Conservation (phyloP, 352 stramenopile genomes). For the Pilasporangium apinafurcum region DNA sequence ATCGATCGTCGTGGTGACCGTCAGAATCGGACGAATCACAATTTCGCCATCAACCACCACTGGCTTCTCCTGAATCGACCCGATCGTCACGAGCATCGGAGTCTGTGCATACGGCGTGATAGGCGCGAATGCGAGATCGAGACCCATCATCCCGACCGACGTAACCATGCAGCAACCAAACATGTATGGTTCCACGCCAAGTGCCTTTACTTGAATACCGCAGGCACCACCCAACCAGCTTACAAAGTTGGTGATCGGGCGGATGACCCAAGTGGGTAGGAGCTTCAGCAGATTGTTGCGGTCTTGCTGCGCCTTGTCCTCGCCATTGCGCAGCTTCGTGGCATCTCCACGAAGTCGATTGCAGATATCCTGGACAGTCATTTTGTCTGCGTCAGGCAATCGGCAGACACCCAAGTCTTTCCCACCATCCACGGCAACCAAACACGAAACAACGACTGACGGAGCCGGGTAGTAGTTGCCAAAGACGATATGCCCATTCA, state of each 20-base stretch:
- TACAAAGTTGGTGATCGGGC: constrained; percentile 45
- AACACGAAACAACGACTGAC: constrained; percentile 61
- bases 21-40: constrained; percentile 54
- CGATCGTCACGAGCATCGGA: constrained; percentile 65
- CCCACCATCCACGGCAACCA: constrained; percentile 46
- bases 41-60: constrained; percentile 55
- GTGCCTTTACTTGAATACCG: constrained; percentile 35
- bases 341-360: constrained; percentile 34
- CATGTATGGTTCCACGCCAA: constrained; percentile 67
- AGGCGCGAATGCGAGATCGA: constrained; percentile 59
- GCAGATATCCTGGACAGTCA: constrained; percentile 46
- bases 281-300: constrained; percentile 58
- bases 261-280: constrained; percentile 49
- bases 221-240: constrained; percentile 56
- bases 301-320: constrained; percentile 53
- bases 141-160: constrained; percentile 63
- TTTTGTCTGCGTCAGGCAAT: constrained; percentile 41
- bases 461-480: constrained; percentile 58
- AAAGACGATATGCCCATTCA: constrained; percentile 73
- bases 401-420: constrained; percentile 58
- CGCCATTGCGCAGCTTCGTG: constrained; percentile 38
- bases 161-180: constrained; percentile 70
- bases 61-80: constrained; percentile 53
- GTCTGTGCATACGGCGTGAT: constrained; percentile 59
- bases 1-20: constrained; percentile 65